Evolutionary conservation across 1,139 yeast species (phyloP), one percentile per base, ranked within the genome.

Genomic region (Nakaseomyces kungkrabaensis): DNA sequence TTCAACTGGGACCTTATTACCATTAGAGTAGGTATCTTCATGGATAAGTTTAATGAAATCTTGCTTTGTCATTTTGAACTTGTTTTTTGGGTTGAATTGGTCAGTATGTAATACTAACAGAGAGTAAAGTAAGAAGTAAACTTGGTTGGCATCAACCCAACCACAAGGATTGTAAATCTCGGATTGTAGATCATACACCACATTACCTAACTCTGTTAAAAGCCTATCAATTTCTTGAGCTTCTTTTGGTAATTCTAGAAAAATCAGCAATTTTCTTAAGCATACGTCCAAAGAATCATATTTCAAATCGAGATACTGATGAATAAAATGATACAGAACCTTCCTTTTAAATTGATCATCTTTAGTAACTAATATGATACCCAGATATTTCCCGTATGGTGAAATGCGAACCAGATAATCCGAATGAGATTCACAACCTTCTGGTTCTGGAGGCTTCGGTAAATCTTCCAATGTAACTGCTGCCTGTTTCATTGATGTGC

Each of bases 151-250:
- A 49, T 68, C 65, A 9, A 56, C 56, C 72, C 73, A 69, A 2
- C 53, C 46, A 34, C 56, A 56, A 22, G 38, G 47, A 9, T 47
- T 48, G 6, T 47, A 46, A 34, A 45, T 51, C 22, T 51, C 47
- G 24, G 45, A 43, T 49, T 72, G 69, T 46, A 67, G 63, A 49
- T 70, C 67, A 59, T 73, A 68, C 54, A 71, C 82, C 22, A 75
- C 70, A 32, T 61, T 61, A 6, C 83, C 75, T 64, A 82, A 81
- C 29, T 74, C 73, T 48, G 75, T 76, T 45, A 83, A 65, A 3
- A 81, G 73, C 45, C 87, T 70, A 58, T 83, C 89, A 50, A 82
- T 82, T 59, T 83, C 88, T 60, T 82, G 89, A 0, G 86, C 71
- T 60, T 83, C 90, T 54, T 72, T 74, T 0, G 90, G 89, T 27